Conservation (phyloP, 2,329 filamentous ascomycete species). For the Chaetomiaceae sp. region DNA sequence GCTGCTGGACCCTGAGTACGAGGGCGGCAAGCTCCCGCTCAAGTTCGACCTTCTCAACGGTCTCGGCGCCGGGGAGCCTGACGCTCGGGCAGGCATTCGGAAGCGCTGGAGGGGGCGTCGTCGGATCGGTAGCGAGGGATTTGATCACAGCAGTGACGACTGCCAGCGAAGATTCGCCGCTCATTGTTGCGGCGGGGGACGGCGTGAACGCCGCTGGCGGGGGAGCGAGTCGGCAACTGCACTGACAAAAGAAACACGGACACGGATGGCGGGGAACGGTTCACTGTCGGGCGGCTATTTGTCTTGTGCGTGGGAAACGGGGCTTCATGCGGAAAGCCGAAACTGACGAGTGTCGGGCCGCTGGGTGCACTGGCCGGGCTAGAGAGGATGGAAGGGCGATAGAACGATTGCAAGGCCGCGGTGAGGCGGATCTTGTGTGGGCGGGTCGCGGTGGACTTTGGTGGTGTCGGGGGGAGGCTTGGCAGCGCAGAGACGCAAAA, state of each 20-base stretch:
- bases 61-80: constrained; percentile 72
- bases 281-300: not conserved
- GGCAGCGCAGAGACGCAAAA: constrained; percentile 12
- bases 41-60: constrained; percentile 69
- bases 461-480: not conserved
- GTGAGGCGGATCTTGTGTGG: constrained; percentile 7
- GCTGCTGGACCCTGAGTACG: constrained; percentile 69
- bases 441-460: constrained; percentile 7
- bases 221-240: constrained; percentile 13
- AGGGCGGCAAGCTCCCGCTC: constrained; percentile 81
- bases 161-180: constrained; percentile 29
- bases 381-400: not conserved
- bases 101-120: constrained; percentile 19
- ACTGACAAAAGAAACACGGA: constrained; percentile 1
- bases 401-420: not conserved
- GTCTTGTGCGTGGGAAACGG: not conserved
- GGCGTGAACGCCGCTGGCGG: constrained; percentile 19
- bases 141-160: constrained; percentile 32
- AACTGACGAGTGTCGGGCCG: not conserved
- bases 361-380: not conserved
- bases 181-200: constrained; percentile 27
- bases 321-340: constrained; percentile 1
- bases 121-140: constrained; percentile 30
- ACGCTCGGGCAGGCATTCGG: constrained; percentile 40
- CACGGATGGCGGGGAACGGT: not conserved